phyloP scores from a whole-genome alignment of 345 rosid species.

The Eucalyptus pumila region DNA sequence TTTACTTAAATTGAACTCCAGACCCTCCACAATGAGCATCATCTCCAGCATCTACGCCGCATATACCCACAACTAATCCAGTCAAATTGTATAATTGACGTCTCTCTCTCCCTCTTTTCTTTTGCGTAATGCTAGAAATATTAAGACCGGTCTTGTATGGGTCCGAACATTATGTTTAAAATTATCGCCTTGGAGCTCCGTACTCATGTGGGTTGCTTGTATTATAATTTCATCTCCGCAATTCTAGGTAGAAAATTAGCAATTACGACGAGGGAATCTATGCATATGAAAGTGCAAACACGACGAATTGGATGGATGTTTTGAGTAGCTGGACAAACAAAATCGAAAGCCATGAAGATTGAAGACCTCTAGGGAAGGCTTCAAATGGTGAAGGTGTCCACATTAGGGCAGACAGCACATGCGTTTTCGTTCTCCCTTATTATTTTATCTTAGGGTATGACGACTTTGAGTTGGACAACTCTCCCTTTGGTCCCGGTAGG shows the following conservation, averaged over 20 bases:
- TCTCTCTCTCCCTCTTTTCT: neutral
- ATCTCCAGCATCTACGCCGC: neutral
- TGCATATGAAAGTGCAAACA: neutral
- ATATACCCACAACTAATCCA: neutral
- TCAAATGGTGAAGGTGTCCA: neutral
- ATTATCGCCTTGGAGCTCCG: neutral
- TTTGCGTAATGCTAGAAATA: neutral
- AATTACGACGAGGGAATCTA: neutral
- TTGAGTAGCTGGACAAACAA: neutral
- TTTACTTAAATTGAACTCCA: neutral
- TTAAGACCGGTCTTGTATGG: neutral
- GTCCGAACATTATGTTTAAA: neutral
- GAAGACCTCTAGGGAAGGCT: neutral
- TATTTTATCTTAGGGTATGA: neutral
- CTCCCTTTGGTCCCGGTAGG: neutral
- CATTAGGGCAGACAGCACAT: neutral
- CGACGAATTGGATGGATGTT: neutral
- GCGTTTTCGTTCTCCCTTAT: neutral
- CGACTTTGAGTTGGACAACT: neutral
- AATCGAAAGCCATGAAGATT: neutral
- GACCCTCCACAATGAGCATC: neutral
- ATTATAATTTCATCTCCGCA: neutral
- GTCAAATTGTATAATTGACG: neutral
- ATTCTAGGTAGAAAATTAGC: neutral
- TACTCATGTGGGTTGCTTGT: neutral